These are phyloP conservation scores for Ananas comosus DNA, from an alignment of 176 grass and related monocot genomes.

Conservation along the genomic window DNA sequence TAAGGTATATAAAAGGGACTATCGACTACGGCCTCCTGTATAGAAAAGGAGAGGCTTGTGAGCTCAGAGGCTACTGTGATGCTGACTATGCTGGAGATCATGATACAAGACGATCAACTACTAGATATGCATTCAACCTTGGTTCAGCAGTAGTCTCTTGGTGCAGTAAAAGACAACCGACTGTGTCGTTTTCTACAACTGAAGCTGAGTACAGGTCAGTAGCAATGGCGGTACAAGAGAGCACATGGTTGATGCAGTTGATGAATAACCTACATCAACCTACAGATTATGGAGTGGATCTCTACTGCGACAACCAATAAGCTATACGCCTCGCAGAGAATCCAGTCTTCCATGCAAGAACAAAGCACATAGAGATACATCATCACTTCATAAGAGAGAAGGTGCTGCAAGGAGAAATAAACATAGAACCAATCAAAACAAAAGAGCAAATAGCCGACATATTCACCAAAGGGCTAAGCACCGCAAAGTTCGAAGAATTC, in stretches of 20 bases:
- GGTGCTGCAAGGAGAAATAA: neutral
- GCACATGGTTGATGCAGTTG: neutral
- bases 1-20: conserved; percentile 16
- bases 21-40: neutral
- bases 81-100: conserved; percentile 8
- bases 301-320: conserved; percentile 8
- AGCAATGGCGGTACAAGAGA: neutral
- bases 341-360: conserved; percentile 1
- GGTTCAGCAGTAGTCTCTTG: conserved; percentile 4
- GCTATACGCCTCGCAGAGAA: conserved; percentile 1
- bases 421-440: neutral
- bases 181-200: conserved; percentile 8
- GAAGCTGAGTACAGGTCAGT: neutral
- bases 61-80: conserved; percentile 1
- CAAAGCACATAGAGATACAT: neutral
- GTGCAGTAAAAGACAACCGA: conserved; percentile 16
- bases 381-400: neutral
- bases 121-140: neutral
- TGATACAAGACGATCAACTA: conserved; percentile 1
- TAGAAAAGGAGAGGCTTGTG: neutral
- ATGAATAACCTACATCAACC: neutral
- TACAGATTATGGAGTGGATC: neutral
- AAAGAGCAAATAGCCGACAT: neutral
- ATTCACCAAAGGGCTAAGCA: neutral
- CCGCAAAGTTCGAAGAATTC: no score